These are phyloP conservation scores for Fusarium torreyae DNA, from an alignment of 2,329 filamentous ascomycete species.

Conservation along the genomic window DNA sequence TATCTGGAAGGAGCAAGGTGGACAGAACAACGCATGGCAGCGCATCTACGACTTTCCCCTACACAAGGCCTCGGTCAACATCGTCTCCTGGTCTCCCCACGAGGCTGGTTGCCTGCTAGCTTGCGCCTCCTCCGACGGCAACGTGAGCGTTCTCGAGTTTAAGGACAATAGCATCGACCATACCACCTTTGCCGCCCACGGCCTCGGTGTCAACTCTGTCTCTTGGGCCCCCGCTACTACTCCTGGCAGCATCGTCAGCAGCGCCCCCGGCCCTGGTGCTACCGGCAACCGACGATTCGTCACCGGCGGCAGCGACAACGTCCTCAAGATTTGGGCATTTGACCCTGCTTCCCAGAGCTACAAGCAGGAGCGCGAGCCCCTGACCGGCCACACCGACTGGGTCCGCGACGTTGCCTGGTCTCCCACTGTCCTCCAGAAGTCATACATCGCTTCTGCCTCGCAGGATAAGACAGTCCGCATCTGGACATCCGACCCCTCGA, in stretches of 20 bases:
- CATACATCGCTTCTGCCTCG: slow-evolving; percentile 94
- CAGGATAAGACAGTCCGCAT: slow-evolving; percentile 98
- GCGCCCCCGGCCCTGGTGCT: slow-evolving; percentile 71
- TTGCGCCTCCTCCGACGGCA: slow-evolving; percentile 93
- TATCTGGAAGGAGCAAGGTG: slow-evolving; percentile 93
- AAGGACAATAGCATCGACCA: slow-evolving; percentile 95
- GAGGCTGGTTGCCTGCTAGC: slow-evolving; percentile 95
- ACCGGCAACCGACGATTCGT: slow-evolving; percentile 85
- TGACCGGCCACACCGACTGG: slow-evolving; percentile 93
- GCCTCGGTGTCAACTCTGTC: slow-evolving; percentile 94
- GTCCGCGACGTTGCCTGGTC: slow-evolving; percentile 98
- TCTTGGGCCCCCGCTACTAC: slow-evolving; percentile 92
- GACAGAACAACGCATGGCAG: slow-evolving; percentile 76
- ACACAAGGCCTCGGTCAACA: slow-evolving; percentile 97
- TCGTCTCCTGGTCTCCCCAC: slow-evolving; percentile 97
- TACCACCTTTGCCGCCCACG: slow-evolving; percentile 91
- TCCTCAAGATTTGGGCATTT: slow-evolving; percentile 93
- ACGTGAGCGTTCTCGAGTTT: slow-evolving; percentile 95
- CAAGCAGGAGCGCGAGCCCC: slow-evolving; percentile 73
- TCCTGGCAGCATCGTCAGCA: slow-evolving; percentile 88
- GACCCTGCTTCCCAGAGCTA: slow-evolving; percentile 74
- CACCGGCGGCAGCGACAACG: slow-evolving; percentile 93
- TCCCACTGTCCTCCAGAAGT: slow-evolving; percentile 93
- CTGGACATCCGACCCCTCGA: slow-evolving; percentile 82
- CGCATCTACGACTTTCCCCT: slow-evolving; percentile 93